Evolutionary conservation across 805 yeast species (phyloP).

Genomic region (Blastobotrys mokoenaii): DNA sequence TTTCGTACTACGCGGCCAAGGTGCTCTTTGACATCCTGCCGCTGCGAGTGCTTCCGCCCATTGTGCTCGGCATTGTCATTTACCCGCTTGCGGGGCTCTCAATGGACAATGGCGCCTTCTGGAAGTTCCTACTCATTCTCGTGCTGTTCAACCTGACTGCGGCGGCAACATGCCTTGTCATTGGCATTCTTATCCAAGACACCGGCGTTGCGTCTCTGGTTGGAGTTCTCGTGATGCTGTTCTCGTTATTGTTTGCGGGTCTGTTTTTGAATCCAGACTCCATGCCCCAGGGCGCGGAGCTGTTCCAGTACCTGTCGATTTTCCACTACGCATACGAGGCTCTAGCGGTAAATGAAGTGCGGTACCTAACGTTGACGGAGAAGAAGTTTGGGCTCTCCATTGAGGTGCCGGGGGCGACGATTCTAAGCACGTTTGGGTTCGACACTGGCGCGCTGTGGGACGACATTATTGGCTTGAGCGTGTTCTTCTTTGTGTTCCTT

Average conservation of each 20-base stretch:
- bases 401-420: slow-evolving; percentile 97
- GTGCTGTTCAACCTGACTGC: slow-evolving; percentile 82
- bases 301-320: slow-evolving; percentile 77
- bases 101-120: slow-evolving; percentile 64
- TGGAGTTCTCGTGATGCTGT: slow-evolving; percentile 75
- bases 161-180: slow-evolving; percentile 72
- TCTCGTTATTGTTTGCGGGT: slow-evolving; percentile 88
- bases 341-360: slow-evolving; percentile 84
- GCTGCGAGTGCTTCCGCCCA: slow-evolving; percentile 84
- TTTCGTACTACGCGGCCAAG: slow-evolving; percentile 78
- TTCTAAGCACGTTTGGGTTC: slow-evolving; percentile 90
- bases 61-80: slow-evolving; percentile 65
- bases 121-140: slow-evolving; percentile 59
- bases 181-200: slow-evolving; percentile 82
- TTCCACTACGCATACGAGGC: slow-evolving; percentile 97
- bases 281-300: slow-evolving; percentile 46
- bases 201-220: slow-evolving; percentile 87
- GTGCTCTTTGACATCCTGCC: slow-evolving; percentile 90
- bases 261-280: slow-evolving; percentile 79
- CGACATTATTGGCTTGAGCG: slow-evolving; percentile 54
- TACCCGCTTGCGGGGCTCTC: slow-evolving; percentile 89
- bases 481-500: slow-evolving; percentile 51
- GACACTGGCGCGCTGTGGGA: slow-evolving; percentile 64
- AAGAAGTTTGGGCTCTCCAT: slow-evolving; percentile 87
- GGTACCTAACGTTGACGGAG: slow-evolving; percentile 73